Base-by-base conservation (phyloP, 2,329 filamentous ascomycete species). In the Stemphylium lycopersici region DNA sequence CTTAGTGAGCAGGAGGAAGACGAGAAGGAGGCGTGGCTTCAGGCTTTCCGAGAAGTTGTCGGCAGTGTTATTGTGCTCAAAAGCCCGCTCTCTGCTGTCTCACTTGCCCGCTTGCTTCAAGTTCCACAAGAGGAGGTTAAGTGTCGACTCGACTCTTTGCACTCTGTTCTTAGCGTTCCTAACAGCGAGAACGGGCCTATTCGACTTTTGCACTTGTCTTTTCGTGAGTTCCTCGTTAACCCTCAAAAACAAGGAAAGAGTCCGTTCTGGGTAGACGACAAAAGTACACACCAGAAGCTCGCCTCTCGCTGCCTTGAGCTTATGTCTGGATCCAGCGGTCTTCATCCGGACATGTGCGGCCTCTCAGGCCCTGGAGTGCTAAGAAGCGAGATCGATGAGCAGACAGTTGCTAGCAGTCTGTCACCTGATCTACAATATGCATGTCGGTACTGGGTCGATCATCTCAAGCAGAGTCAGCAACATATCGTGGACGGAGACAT, bases 341-440 rank as follows among this genome's bases (percentile, higher is more conserved):
- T 81, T 1, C 73, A 65, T 31, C 57, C 66, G 54, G 62, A 80
- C 48, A 75, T 80, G 2, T 79, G 75, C 55, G 31, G 13, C 12
- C 16, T 64, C 20, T 39, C 40, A 43, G 29, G 51, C 34, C 47
- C 47, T 53, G 47, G 55, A n/a, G 20, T 45, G 1, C 31, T 55
- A 16, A 49, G 38, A 18, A 52, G 47, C 7, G 59, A 63, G 33
- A 50, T 65, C 2, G 48, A 56, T 13, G 43, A 61, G 11, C 18
- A 13, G 11, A 56, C 20, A 13, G 38, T 65, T 45, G 40, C 47
- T 13, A 46, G 34, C 22, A 45, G 40, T 41, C 44, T 65, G 34
- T 24, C 54, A 24, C 47, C 62, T 51, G 58, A 63, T 4, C 38
- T 67, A 29, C 63, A 61, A 36, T 81, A 81, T n/a, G n/a, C n/a